Percentiles rank a stretch among this genome's conserved stretches.
Evolutionary conservation across 2,329 filamentous ascomycete genomes (phyloP).

Genomic region (Fusarium begoniae): DNA sequence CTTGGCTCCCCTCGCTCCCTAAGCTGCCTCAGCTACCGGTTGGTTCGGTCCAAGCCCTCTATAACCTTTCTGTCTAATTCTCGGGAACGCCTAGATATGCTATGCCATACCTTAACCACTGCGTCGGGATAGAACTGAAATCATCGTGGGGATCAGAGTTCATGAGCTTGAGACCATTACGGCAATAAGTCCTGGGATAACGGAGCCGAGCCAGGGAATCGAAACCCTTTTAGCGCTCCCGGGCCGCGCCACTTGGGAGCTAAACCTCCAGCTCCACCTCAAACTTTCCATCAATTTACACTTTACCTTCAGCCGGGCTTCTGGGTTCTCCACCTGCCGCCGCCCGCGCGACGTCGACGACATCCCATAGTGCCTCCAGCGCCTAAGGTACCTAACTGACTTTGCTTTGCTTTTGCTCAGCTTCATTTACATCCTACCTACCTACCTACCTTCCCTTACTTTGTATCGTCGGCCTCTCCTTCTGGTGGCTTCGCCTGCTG

Average conservation of each 20-base stretch:
- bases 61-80: neutral
- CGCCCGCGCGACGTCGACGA: conserved; percentile 25
- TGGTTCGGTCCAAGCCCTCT: conserved; percentile 5
- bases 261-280: conserved; percentile 14
- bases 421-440: neutral
- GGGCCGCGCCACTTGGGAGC: conserved; percentile 33
- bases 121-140: conserved; percentile 18
- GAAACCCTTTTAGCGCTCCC: conserved; percentile 35
- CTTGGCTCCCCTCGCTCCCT: conserved; percentile 1
- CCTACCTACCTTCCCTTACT: neutral
- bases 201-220: conserved; percentile 12
- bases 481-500: conserved; percentile 29
- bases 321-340: conserved; percentile 36
- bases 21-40: conserved; percentile 4
- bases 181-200: conserved; percentile 15
- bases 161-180: neutral
- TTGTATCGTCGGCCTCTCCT: conserved; percentile 27
- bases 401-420: neutral
- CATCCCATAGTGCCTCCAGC: neutral
- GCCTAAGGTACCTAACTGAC: neutral
- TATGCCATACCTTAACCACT: conserved; percentile 15
- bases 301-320: conserved; percentile 38
- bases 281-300: conserved; percentile 26
- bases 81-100: conserved; percentile 8
- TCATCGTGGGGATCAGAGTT: conserved; percentile 10